Evolutionary conservation across 257 asterid species (phyloP).

Genomic region (Apocynum venetum): DNA sequence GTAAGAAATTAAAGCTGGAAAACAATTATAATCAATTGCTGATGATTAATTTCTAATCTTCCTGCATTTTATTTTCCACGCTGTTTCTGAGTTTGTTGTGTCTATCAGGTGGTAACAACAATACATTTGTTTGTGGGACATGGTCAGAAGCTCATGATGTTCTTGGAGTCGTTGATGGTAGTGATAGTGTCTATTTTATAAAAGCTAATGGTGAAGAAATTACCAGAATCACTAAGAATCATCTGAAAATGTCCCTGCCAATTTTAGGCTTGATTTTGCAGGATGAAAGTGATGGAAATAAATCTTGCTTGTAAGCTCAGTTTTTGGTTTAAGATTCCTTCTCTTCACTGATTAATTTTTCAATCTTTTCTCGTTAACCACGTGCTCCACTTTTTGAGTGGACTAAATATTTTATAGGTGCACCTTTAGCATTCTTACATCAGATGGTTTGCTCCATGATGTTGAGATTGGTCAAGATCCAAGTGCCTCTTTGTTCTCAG

Average conservation of each 20-base stretch:
- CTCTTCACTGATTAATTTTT: slow-evolving; percentile 21
- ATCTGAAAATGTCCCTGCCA: slow-evolving; percentile 58
- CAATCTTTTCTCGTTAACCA: slow-evolving; percentile 20
- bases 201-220: slow-evolving; percentile 90
- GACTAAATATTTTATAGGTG: slow-evolving; percentile 55
- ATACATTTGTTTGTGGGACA: slow-evolving; percentile 59
- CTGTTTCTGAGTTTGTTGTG: slow-evolving; percentile 10
- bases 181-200: slow-evolving; percentile 57
- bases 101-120: slow-evolving; percentile 52
- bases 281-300: slow-evolving; percentile 49
- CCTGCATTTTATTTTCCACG: background rate
- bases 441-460: slow-evolving; percentile 81
- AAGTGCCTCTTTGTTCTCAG: slow-evolving; percentile 58
- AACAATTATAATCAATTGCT: background rate
- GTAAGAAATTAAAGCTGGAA: background rate
- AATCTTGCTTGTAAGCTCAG: slow-evolving; percentile 65
- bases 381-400: slow-evolving; percentile 20
- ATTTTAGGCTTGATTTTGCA: slow-evolving; percentile 68
- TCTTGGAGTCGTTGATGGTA: slow-evolving; percentile 85
- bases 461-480: slow-evolving; percentile 87
- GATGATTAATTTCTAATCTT: background rate
- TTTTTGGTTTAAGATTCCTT: slow-evolving; percentile 9
- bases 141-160: slow-evolving; percentile 96
- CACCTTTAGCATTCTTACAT: slow-evolving; percentile 62
- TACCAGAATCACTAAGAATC: slow-evolving; percentile 66